Evolutionary conservation across 768 basidiomycete genomes (phyloP), one percentile per base, ranked within the genome.

Genomic region (Collybia sordida): DNA sequence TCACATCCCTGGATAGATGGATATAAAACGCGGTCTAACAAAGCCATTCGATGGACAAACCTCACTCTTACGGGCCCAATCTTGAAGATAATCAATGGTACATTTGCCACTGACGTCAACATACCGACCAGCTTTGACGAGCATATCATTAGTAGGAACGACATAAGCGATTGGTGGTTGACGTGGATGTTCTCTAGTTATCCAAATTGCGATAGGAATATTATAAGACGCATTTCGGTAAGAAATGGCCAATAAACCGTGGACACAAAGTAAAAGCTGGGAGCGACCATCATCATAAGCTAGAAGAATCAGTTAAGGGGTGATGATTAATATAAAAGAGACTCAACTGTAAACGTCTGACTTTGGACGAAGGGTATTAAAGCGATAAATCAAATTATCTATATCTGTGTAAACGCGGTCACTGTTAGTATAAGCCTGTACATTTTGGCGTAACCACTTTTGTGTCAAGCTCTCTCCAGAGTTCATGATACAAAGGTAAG

Each of bases 261-360:
- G 90, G 3, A 96, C 59, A 56, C 92, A 93, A 49, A 98, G 84
- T 22, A 99, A 80, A 15, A 98, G 78, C 61, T 95, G 93, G 0
- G 92, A 87, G 31, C 96, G 84, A 41, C 97, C 97, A 56, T 97
- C 93, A 67, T 99, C 93, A 71, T 90, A 94, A 0, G 90, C 93
- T 97, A 56, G 41, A 38, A 19, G 49, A 31, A 47, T 41, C 46
- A 54, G 42, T 54, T 37, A 45, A 40, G 54, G 41, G 51, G 39
- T 41, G 43, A 51, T 34, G 52, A 39, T 22, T 23, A 15, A 42
- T 41, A 42, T 37, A 18, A 43, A 28, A 45, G 25, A 35, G 62
- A 77, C 78, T 60, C 56, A 53, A 79, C 78, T 91, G 79, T 92
- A 93, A 11, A 88, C 78, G 57, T 91, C 92, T 1, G 88, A 84